Percentiles rank a stretch among this genome's conserved stretches.
Conservation (phyloP, 2,329 filamentous ascomycete species). For the Teratosphaeriaceae sp. region DNA sequence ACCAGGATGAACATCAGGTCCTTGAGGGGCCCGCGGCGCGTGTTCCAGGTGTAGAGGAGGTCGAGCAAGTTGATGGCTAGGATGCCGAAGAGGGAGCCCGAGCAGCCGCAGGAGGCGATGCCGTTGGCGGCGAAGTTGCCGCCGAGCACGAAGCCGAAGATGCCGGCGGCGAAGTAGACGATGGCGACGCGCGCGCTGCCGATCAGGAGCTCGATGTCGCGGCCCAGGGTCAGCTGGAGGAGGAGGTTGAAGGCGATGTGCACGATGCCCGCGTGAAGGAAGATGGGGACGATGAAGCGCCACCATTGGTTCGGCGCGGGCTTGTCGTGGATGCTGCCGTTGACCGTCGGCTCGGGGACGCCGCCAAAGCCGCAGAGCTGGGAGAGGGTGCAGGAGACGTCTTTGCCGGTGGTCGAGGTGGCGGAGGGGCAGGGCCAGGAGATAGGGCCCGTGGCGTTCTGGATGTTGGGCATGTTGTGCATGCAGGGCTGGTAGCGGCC, state of each 20-base stretch:
- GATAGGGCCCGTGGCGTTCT: conserved; percentile 43
- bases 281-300: conserved; percentile 92
- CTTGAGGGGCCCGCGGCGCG: conserved; percentile 67
- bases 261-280: conserved; percentile 86
- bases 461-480: conserved; percentile 66
- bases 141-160: conserved; percentile 92
- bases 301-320: conserved; percentile 88
- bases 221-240: conserved; percentile 79
- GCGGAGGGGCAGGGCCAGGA: conserved; percentile 74
- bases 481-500: conserved; percentile 90
- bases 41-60: conserved; percentile 84
- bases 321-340: conserved; percentile 45
- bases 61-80: conserved; percentile 84
- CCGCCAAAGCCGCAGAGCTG: conserved; percentile 79
- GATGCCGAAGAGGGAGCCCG: conserved; percentile 84
- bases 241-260: conserved; percentile 96
- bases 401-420: conserved; percentile 54
- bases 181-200: conserved; percentile 81
- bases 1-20: conserved; percentile 83
- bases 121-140: conserved; percentile 84
- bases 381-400: conserved; percentile 62
- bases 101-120: conserved; percentile 77
- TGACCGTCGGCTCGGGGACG: conserved; percentile 57
- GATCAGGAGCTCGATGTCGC: conserved; percentile 88
- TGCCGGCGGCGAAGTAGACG: conserved; percentile 85